Evolutionary conservation across 2,329 filamentous ascomycete genomes (phyloP).

Genomic region (Hypoxylon sp.): DNA sequence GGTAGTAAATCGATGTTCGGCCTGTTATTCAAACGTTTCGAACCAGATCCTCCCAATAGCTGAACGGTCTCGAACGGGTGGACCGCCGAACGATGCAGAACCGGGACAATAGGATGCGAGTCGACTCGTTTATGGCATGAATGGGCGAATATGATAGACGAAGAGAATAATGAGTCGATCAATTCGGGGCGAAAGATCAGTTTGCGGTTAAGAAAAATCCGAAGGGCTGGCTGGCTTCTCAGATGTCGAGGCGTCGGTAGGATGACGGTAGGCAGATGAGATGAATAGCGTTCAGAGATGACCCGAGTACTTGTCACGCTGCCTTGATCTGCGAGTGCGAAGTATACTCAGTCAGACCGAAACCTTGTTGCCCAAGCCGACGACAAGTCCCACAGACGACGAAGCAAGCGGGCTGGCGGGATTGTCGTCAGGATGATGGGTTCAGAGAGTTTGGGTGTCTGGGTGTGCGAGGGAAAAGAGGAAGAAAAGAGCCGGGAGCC

Average conservation of each 20-base stretch:
- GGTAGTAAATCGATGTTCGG: conserved; percentile 4
- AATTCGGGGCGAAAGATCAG: conserved; percentile 41
- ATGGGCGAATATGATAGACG: conserved; percentile 14
- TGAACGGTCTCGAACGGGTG: conserved; percentile 20
- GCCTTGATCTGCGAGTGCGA: conserved; percentile 21
- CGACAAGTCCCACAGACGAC: conserved; percentile 25
- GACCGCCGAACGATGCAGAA: conserved; percentile 24
- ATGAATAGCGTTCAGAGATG: not conserved
- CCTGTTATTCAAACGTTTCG: conserved; percentile 13
- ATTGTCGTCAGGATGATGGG: conserved; percentile 32
- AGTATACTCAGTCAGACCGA: conserved; percentile 24
- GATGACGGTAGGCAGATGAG: conserved; percentile 17
- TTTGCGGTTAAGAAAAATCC: conserved; percentile 36
- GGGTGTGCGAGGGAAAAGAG: conserved; percentile 27
- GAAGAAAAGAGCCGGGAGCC: conserved; percentile 22
- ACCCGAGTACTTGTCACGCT: conserved; percentile 19
- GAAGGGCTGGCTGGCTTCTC: conserved; percentile 36
- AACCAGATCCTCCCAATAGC: conserved; percentile 21
- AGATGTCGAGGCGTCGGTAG: conserved; percentile 19
- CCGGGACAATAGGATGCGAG: conserved; percentile 25
- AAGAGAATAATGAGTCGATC: conserved; percentile 33
- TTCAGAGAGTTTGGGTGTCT: conserved; percentile 27
- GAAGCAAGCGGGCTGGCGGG: conserved; percentile 14
- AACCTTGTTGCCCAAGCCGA: conserved; percentile 19
- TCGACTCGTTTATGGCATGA: conserved; percentile 26